These are phyloP conservation scores for Hura crepitans DNA, from an alignment of 441 rosid genomes.

Conservation along the genomic window DNA sequence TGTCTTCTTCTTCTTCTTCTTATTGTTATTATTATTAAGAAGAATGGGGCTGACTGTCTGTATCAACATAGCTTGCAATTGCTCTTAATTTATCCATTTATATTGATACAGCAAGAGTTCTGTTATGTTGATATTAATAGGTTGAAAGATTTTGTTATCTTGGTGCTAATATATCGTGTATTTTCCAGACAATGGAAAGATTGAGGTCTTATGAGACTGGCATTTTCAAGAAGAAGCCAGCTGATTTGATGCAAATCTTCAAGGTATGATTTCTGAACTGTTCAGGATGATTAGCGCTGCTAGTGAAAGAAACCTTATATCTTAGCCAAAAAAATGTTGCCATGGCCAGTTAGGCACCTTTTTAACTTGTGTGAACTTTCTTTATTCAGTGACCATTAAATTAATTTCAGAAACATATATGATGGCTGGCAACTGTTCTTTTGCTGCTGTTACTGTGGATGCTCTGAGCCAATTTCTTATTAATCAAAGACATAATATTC, in stretches of 20 bases:
- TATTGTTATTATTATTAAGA: background rate
- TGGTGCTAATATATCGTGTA: background rate
- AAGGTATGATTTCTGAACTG: conserved; percentile 48
- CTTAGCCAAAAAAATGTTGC: background rate
- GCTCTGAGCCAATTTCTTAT: background rate
- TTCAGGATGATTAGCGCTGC: conserved; percentile 14
- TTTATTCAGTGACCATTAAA: background rate
- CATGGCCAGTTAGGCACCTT: background rate
- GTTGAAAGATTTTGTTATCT: background rate
- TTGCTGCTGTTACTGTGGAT: background rate
- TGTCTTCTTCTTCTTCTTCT: background rate
- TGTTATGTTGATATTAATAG: background rate
- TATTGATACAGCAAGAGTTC: background rate
- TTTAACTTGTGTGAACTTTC: background rate
- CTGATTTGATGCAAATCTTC: conserved; percentile 92
- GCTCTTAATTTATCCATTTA: background rate
- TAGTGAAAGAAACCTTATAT: background rate
- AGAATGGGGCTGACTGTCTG: background rate
- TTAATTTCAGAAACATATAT: background rate
- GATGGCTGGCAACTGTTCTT: background rate
- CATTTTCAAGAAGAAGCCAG: conserved; percentile 81
- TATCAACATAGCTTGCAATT: background rate
- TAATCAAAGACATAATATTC: background rate
- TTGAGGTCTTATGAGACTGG: conserved; percentile 79
- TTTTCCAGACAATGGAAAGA: conserved; percentile 90